Base-by-base conservation (phyloP, 2,329 filamentous ascomycete genomes). In the Scortechinia acanthostroma region DNA sequence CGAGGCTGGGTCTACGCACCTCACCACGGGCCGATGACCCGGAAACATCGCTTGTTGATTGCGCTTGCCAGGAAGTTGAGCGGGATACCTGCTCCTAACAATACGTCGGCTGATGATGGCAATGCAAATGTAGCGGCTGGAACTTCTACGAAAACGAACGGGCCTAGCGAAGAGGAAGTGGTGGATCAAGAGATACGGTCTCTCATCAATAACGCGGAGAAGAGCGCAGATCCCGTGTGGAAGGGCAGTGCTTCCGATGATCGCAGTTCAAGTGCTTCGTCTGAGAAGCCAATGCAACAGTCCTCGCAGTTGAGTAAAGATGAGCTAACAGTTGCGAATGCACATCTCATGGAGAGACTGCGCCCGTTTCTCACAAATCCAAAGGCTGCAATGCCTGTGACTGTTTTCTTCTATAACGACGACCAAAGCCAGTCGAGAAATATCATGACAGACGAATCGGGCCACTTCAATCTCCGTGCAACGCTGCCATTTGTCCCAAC, bases 331-430 rank as follows among this genome's bases (percentile, higher is more conserved):
- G 70, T 83, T 19, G 91, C 91, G 1, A 96, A 98, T 60, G 76
- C 82, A 6, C 88, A 95, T 57, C 72, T 98, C 40, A 89, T 96
- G 82, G 83, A 88, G 44, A 77, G 93, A 45, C 73, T 98, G 37
- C 83, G 82, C 14, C 93, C 93, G 0, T 98, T 98, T 59, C 77
- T 98, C 66, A 89, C 89, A 1, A 91, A 83, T 33, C 89, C 93
- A 0, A 69, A 91, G 46, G 79, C 84, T 1, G 78, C 85, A 43
- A 76, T 82, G 17, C 84, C 91, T 0, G 84, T 98, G 45, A 96
- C 90, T 0, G 72, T 95, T 1, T 96, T 97, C 69, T 97, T 98
- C 63, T 98, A 94, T 66, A 93, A 97, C 55, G 81, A 94, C 14
- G 66, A 75, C 2, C 75, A 82, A 43, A 95, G 91, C 1, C 83